phyloP scores from a whole-genome alignment of 2,329 filamentous ascomycete genomes.

The Incumbomyces delicatus region DNA sequence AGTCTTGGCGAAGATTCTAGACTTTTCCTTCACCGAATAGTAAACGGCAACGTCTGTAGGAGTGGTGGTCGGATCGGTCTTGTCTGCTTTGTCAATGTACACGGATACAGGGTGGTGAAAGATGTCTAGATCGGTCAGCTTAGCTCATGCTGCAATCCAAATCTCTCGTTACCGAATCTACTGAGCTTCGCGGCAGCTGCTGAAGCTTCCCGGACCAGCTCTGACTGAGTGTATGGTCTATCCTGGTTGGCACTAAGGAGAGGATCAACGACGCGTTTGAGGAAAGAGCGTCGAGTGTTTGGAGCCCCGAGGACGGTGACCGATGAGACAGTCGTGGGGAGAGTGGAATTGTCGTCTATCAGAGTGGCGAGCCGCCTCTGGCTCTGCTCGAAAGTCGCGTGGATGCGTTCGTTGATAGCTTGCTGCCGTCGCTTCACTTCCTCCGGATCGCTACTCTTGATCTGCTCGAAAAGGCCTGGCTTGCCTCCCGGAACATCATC shows the following conservation, averaged over 20 bases:
- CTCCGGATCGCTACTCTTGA: conserved; percentile 39
- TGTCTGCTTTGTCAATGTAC: conserved; percentile 67
- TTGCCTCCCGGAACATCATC: conserved; percentile 2
- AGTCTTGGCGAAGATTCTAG: conserved; percentile 78
- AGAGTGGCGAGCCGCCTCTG: conserved; percentile 56
- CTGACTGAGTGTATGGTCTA: conserved; percentile 64
- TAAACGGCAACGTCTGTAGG: conserved; percentile 74
- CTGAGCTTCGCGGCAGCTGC: conserved; percentile 63
- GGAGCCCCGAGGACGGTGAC: conserved; percentile 73
- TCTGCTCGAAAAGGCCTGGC: conserved; percentile 16
- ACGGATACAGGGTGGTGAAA: conserved; percentile 76
- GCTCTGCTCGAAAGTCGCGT: conserved; percentile 50
- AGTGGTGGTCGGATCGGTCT: conserved; percentile 57
- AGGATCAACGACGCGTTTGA: conserved; percentile 71
- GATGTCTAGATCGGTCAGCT: conserved; percentile 52
- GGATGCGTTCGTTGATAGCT: conserved; percentile 49
- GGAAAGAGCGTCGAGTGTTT: conserved; percentile 74
- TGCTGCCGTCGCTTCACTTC: conserved; percentile 50
- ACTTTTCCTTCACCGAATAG: conserved; percentile 67
- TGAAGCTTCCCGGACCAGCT: conserved; percentile 65
- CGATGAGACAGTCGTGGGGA: conserved; percentile 79
- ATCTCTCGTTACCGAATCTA: conserved; percentile 56
- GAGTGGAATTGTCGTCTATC: conserved; percentile 70
- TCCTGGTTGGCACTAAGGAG: conserved; percentile 60
- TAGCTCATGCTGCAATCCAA: not conserved